A percentile compares a stretch with the other conserved stretches of the same genome.
Conservation (phyloP, 2,329 filamentous ascomycete species). For the Aspergillus tanneri region DNA sequence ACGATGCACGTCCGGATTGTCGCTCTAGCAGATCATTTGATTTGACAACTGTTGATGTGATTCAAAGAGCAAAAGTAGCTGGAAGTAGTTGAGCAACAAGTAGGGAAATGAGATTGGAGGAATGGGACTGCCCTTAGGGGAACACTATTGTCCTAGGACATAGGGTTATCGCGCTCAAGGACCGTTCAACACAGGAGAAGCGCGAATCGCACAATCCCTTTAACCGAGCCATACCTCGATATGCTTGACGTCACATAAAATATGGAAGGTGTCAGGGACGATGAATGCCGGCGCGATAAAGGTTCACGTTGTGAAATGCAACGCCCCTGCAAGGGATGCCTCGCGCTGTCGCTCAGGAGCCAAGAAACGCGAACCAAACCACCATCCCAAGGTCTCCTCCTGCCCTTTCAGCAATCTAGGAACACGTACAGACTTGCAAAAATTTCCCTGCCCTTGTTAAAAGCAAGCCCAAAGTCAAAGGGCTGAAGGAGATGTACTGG, state of each 20-base stretch:
- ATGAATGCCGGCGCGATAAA: slow-evolving; percentile 25
- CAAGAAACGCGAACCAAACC: slow-evolving; percentile 27
- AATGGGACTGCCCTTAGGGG: slow-evolving; percentile 23
- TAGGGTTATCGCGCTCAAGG: slow-evolving; percentile 30
- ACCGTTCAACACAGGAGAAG: slow-evolving; percentile 30
- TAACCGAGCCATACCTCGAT: slow-evolving; percentile 40
- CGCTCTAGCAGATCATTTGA: slow-evolving; percentile 5
- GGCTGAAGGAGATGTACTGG: slow-evolving; percentile 13
- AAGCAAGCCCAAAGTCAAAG: neutral
- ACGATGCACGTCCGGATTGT: slow-evolving; percentile 17
- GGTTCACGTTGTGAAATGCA: slow-evolving; percentile 34
- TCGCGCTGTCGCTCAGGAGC: slow-evolving; percentile 21
- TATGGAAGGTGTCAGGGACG: slow-evolving; percentile 34
- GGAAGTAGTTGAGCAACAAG: slow-evolving; percentile 14
- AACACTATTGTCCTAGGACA: slow-evolving; percentile 20
- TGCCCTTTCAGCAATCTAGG: slow-evolving; percentile 22
- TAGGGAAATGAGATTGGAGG: slow-evolving; percentile 18
- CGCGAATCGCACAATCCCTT: slow-evolving; percentile 35
- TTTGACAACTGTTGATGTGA: slow-evolving; percentile 2
- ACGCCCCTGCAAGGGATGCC: slow-evolving; percentile 36
- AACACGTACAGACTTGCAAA: slow-evolving; percentile 20
- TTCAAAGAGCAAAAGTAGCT: slow-evolving; percentile 8
- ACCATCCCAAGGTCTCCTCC: slow-evolving; percentile 7
- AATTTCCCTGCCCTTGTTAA: neutral
- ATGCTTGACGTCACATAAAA: slow-evolving; percentile 40